Evolutionary conservation across 345 rosid species (phyloP), one percentile per base, ranked within the genome.

Genomic region (Clausena lansium): DNA sequence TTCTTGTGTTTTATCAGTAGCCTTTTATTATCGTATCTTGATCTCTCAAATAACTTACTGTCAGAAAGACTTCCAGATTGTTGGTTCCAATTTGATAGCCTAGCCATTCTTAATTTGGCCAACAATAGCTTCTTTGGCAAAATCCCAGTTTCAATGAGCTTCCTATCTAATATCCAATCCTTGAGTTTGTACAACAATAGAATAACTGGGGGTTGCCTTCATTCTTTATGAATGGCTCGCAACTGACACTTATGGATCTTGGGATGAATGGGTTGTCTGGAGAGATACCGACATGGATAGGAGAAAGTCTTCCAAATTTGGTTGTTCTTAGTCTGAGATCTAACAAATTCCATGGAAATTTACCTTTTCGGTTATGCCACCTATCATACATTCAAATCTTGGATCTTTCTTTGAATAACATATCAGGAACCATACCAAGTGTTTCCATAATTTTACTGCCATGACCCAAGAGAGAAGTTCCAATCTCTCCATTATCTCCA

Each of bases 351-450:
- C 10, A 22, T 4, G 80, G 75, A 27, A 4, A 1, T 5, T 14
- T 77, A 19, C 74, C 79, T 4, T 6, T 7, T 0, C 13, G 69
- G 30, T 2, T 77, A 5, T 77, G 67, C 22, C 1, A 4, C n/a
- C 68, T 69, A 20, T 20, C 20, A 28, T 9, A 3, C 19, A 15
- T 77, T 22, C 80, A 77, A 22, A 60, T 77, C 6, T 35, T 77
- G 32, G 80, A 67, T 4, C 39, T 76, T 36, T 76, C 79, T 14
- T 15, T 4, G 8, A 76, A 76, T 39, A 57, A 58, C 15, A 57
- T 77, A 9, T 41, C 75, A 2, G 80, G 80, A 20, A 32, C 22
- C 1, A 32, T 77, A 22, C 75, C 41, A 38, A 25, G 0, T 77
- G 75, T 22, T 35, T 77, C 61, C 13, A 25, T 14, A 77, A 69